Base-by-base conservation (phyloP, 1,284 basidiomycete genomes). In the Mycosarcoma mackinlayi region DNA sequence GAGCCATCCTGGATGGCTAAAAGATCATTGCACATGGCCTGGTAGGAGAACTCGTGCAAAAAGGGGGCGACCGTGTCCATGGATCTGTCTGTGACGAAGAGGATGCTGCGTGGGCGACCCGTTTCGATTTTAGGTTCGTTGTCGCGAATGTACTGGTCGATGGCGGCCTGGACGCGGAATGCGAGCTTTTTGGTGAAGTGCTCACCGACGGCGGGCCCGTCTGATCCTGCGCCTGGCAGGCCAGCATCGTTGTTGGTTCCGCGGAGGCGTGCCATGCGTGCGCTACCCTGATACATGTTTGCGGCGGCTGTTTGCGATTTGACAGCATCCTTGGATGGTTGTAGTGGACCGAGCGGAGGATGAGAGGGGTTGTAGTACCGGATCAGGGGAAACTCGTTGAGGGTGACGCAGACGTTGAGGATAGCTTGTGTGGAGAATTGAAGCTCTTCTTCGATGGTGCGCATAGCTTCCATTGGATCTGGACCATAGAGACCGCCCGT, bases 1-100 rank as follows among this genome's bases (percentile, higher is more conserved):
- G 86, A 87, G 24, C 94, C 95, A 67, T 94, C 88, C 14, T 75
- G 50, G 58, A 98, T 92, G 18, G 90, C 89, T 1, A 99, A 86
- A 27, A 98, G 84, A 83, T 98, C 96, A 77, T 95, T 94, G 48
- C 90, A 91, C 96, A 99, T 99, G 1, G 96, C 95, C 83, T 98
- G 96, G 83, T 98, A 99, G 35, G 94, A 97, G 81, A 99, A 98
- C 79, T 98, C 96, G 82, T 99, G 96, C 40, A 98, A 83, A 68
- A 98, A 88, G 0, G 96, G 95, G 1, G 93, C 91, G 16, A 91
- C 83, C 64, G 90, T 89, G 84, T 99, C 96, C 91, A 99, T 94
- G 3, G 93, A 88, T 16, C 96, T 89, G 83, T 99, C 96, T 1
- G 94, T 95, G 70, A 99, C 91, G 77, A 98, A 88, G 31, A 98